Conservation (phyloP, 2,329 filamentous ascomycete species). For the Penicillium corylophilum region DNA sequence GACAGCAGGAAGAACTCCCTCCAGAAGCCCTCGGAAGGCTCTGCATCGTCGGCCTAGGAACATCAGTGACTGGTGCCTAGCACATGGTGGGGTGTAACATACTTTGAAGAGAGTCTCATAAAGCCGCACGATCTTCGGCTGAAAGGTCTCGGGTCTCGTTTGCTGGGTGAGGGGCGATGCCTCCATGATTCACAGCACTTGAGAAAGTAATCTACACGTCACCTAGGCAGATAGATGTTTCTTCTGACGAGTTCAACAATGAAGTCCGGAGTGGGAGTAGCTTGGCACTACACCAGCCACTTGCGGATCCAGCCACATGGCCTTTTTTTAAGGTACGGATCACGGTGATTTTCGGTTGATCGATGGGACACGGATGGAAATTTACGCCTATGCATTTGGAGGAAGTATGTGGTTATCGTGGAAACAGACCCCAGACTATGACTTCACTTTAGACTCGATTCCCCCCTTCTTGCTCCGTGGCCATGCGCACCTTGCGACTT, state of each 20-base stretch:
- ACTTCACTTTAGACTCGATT: not conserved
- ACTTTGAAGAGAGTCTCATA: slow-evolving; percentile 79
- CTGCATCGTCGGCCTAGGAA: slow-evolving; percentile 61
- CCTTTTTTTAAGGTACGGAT: slow-evolving; percentile 11
- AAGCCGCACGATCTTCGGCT: slow-evolving; percentile 88
- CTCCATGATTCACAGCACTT: slow-evolving; percentile 62
- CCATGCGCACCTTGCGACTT: not conserved
- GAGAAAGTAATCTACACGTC: slow-evolving; percentile 18
- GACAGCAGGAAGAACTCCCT: slow-evolving; percentile 88
- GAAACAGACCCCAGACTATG: not conserved
- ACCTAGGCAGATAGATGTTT: slow-evolving; percentile 9
- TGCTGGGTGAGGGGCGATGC: slow-evolving; percentile 91
- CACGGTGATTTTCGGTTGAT: not conserved
- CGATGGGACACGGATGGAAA: not conserved
- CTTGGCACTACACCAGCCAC: slow-evolving; percentile 22
- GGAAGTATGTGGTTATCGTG: not conserved
- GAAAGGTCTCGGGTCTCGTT: slow-evolving; percentile 82
- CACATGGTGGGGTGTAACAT: slow-evolving; percentile 19
- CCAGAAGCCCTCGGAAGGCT: slow-evolving; percentile 90
- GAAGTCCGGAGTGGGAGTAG: slow-evolving; percentile 1
- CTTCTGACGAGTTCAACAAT: slow-evolving; percentile 7
- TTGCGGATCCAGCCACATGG: slow-evolving; percentile 31
- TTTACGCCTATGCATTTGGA: not conserved
- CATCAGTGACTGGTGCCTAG: slow-evolving; percentile 18
- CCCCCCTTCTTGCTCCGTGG: not conserved